Base-by-base conservation (phyloP, 2,329 filamentous ascomycete genomes). In the Cordyceps fumosorosea region DNA sequence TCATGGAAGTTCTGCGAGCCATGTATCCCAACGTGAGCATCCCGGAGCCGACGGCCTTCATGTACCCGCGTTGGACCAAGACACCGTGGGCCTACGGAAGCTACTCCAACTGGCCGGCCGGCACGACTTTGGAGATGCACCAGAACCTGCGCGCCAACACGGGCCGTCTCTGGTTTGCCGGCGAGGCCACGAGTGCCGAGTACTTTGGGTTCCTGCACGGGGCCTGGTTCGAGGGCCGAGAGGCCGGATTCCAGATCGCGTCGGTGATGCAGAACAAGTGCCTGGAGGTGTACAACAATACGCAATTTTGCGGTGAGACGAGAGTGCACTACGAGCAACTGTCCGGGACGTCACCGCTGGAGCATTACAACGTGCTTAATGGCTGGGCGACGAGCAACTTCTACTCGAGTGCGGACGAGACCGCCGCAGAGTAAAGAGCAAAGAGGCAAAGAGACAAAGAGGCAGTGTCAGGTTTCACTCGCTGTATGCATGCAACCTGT, bases 131-230 rank as follows among this genome's bases (percentile, higher is more conserved):
- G 0, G 82, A 88, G 67, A 83, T 80, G 74, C 87, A 89, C 66
- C 82, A 89, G 69, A 89, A 89, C 65, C 75, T 89, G 12, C 81
- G 87, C 1, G 84, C 86, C n/a, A 88, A 88, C 64, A 72, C 86
- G 0, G 79, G 79, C 10, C 73, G 84, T 0, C 70, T 89, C 3
- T 88, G 81, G 75, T 89, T 88, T 64, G 85, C 87, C 0, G 87
- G 87, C 0, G 87, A 89, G 69, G 83, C 82, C 1, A 87, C 81
- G 0, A 86, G 81, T 48, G 78, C 84, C 0, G 77, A 84, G 66
- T 88, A 87, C 69, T 89, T 81, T 71, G 87, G 87, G 0, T 89
- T 86, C 71, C 66, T 89, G 68, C 87, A 89, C 32, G 84, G 84
- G 0, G 83, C 84, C 0, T 87, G 77, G 72, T 84, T 78, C 44